Conservation (phyloP, 106 monocot genomes). For the Cymbidium sinense region DNA sequence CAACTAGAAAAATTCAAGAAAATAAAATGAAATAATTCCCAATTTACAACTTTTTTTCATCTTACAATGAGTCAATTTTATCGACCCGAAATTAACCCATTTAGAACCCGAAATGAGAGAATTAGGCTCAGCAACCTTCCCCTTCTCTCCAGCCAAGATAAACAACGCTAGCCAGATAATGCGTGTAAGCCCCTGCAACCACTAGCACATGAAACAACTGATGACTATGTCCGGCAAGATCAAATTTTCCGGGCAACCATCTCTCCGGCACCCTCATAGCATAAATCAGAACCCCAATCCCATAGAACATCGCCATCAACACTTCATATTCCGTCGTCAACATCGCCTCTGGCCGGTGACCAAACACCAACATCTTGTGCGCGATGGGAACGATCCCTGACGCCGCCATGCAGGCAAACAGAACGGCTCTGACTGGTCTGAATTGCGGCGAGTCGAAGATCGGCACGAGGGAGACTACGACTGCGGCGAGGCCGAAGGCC, state of each 20-base stretch:
- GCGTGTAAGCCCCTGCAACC: constrained; percentile 35
- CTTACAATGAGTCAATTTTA: too few relatives aligned
- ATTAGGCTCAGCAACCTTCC: constrained; percentile 16
- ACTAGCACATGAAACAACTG: constrained; percentile 41
- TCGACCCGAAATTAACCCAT: too few relatives aligned
- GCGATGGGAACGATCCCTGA: constrained; percentile 35
- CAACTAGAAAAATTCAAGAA: too few relatives aligned
- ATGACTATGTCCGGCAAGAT: constrained; percentile 42
- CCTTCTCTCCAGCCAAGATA: constrained; percentile 34
- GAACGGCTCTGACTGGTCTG: constrained; percentile 10
- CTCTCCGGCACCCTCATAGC: constrained; percentile 36
- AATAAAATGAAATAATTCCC: too few relatives aligned
- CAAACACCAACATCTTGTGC: constrained; percentile 30
- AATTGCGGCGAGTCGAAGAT: constrained; percentile 23
- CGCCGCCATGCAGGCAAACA: constrained; percentile 34
- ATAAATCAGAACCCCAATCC: constrained; percentile 26
- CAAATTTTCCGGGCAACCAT: constrained; percentile 42
- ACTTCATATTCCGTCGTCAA: constrained; percentile 22
- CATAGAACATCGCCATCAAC: constrained; percentile 24
- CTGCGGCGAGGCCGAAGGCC: constrained; percentile 24
- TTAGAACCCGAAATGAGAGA: too few relatives aligned
- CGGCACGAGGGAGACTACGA: constrained; percentile 21
- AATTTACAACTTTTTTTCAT: too few relatives aligned
- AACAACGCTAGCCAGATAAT: constrained; percentile 27
- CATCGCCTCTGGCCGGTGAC: constrained; percentile 25